Percentiles rank a stretch among this genome's conserved stretches.
Conservation (phyloP, 1,139 yeast genomes). For the Sugiyamaella pinicola region DNA sequence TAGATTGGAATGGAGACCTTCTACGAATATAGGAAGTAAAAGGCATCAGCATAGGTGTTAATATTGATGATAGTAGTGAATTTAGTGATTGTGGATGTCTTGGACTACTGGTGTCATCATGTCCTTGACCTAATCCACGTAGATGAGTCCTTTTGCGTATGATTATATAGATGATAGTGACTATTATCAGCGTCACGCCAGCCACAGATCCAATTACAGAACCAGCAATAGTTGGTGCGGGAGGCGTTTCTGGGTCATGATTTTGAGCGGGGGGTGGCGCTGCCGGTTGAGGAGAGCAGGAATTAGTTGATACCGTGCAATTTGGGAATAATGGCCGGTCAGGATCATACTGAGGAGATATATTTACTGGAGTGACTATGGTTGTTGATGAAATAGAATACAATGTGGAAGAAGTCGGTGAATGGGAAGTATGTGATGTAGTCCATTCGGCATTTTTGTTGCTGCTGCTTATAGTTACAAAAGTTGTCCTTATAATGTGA, state of each 20-base stretch:
- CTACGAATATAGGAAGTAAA: neutral
- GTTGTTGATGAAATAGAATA: constrained; percentile 1
- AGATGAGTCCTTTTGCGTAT: constrained; percentile 13
- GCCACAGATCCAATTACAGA: constrained; percentile 49
- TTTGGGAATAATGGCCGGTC: constrained; percentile 11
- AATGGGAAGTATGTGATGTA: constrained; percentile 6
- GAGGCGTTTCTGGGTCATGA: constrained; percentile 20
- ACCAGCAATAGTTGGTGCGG: constrained; percentile 48
- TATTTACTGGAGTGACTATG: neutral
- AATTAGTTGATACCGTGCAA: constrained; percentile 10
- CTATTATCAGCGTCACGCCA: constrained; percentile 41
- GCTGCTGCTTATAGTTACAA: neutral
- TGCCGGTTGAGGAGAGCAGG: constrained; percentile 17
- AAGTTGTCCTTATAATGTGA: constrained; percentile 1
- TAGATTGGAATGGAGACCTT: neutral
- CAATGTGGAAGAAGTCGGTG: neutral
- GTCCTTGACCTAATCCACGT: neutral
- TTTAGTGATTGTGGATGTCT: neutral
- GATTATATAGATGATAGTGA: constrained; percentile 30
- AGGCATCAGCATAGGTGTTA: neutral
- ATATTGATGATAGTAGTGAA: neutral
- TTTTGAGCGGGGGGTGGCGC: neutral
- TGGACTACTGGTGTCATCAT: neutral
- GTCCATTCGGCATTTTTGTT: too few relatives aligned
- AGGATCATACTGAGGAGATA: constrained; percentile 1